Conservation (phyloP, 2,329 filamentous ascomycete genomes). For the Ilyonectria sp. region DNA sequence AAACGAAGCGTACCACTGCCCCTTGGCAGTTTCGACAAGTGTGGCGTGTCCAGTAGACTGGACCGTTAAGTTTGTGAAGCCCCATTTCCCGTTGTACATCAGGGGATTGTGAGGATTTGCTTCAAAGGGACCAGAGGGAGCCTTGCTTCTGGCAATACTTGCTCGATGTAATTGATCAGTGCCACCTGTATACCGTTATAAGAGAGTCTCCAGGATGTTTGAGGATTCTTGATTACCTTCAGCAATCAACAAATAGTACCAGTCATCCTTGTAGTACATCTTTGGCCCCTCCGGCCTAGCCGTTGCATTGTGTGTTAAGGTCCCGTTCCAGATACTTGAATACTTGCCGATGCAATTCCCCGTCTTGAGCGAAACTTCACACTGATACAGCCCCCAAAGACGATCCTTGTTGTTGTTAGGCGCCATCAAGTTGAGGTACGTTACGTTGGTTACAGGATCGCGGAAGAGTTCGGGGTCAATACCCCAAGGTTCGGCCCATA, state of each 20-base stretch:
- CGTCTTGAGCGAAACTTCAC: slow-evolving; percentile 38
- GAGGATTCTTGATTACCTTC: neutral
- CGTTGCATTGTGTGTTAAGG: slow-evolving; percentile 29
- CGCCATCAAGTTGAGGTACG: slow-evolving; percentile 42
- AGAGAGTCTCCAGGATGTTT: neutral
- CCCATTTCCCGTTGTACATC: slow-evolving; percentile 13
- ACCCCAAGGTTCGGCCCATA: slow-evolving; percentile 30
- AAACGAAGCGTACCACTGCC: slow-evolving; percentile 26
- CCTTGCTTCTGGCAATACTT: slow-evolving; percentile 13
- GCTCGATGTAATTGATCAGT: slow-evolving; percentile 19
- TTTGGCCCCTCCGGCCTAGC: slow-evolving; percentile 39
- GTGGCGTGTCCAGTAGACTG: slow-evolving; percentile 26
- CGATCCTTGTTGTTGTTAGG: slow-evolving; percentile 43
- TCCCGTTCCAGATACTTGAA: slow-evolving; percentile 43
- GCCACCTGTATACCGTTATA: neutral
- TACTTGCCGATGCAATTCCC: slow-evolving; percentile 41
- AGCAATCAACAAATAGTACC: slow-evolving; percentile 22
- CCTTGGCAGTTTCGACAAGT: neutral
- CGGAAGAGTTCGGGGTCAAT: slow-evolving; percentile 33
- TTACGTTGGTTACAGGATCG: slow-evolving; percentile 34
- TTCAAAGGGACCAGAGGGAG: slow-evolving; percentile 2
- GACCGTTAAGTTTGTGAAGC: slow-evolving; percentile 16
- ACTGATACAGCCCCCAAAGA: slow-evolving; percentile 44
- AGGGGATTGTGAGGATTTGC: slow-evolving; percentile 16
- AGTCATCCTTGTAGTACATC: slow-evolving; percentile 29